phyloP scores from a whole-genome alignment of 2,329 filamentous ascomycete species.

The Pezicula radicicola region DNA sequence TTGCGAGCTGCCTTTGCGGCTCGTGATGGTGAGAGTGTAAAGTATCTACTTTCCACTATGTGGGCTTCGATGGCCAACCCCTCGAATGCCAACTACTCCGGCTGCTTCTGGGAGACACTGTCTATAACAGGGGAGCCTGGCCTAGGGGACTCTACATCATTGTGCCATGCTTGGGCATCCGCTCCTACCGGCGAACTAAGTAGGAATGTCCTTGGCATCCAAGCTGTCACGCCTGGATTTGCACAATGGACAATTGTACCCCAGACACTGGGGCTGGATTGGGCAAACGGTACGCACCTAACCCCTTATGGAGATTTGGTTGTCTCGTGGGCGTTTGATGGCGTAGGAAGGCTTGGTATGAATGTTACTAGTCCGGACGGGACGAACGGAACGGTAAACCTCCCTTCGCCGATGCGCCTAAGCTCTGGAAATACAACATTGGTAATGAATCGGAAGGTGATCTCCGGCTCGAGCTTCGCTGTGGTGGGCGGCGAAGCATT shows the following conservation, averaged over 20 bases:
- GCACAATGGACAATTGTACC: background rate
- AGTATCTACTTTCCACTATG: constrained; percentile 14
- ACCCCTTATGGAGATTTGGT: background rate
- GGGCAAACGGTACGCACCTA: background rate
- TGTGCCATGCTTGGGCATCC: constrained; percentile 32
- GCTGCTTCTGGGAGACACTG: constrained; percentile 29
- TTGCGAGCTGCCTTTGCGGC: constrained; percentile 25
- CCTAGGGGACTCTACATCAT: constrained; percentile 24
- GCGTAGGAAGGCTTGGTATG: background rate
- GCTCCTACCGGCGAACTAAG: constrained; percentile 23
- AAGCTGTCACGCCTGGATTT: background rate
- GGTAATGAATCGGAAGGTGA: background rate
- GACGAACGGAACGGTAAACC: background rate
- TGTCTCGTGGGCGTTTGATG: background rate
- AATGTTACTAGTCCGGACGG: background rate
- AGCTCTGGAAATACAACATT: background rate
- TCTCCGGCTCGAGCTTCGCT: background rate
- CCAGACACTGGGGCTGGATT: background rate
- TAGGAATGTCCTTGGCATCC: background rate
- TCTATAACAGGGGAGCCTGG: constrained; percentile 20
- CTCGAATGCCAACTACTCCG: constrained; percentile 24
- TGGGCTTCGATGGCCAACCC: constrained; percentile 27
- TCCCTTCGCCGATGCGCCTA: background rate
- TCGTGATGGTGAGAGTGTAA: constrained; percentile 5
- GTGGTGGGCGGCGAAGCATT: background rate